A percentile compares a stretch with the other conserved stretches of the same genome.
Conservation (phyloP, 2,329 filamentous ascomycete genomes). For the Neonectria punicea region DNA sequence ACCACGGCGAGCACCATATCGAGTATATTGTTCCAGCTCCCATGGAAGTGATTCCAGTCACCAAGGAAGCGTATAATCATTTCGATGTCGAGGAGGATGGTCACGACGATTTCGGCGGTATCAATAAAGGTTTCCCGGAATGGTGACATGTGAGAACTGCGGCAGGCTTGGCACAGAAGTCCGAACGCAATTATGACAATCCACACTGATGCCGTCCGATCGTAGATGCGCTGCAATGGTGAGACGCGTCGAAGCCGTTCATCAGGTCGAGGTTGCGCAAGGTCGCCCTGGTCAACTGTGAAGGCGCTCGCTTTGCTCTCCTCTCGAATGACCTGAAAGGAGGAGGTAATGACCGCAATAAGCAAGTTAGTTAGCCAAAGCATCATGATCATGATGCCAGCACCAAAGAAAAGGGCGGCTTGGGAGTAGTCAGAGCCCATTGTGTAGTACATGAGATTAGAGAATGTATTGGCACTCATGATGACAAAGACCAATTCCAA, state of each 20-base stretch:
- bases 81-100: slow-evolving; percentile 81
- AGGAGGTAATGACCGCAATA: slow-evolving; percentile 97
- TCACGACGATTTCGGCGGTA: slow-evolving; percentile 78
- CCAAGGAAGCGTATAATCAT: slow-evolving; percentile 81
- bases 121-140: slow-evolving; percentile 73
- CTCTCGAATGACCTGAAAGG: slow-evolving; percentile 97
- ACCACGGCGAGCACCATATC: slow-evolving; percentile 84
- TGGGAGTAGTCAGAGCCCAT: slow-evolving; percentile 91
- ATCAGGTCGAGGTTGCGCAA: slow-evolving; percentile 49
- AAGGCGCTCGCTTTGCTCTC: slow-evolving; percentile 96
- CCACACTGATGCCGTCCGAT: slow-evolving; percentile 82
- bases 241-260: slow-evolving; percentile 53
- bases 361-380: slow-evolving; percentile 95
- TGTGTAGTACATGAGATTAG: slow-evolving; percentile 93
- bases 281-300: slow-evolving; percentile 72
- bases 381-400: slow-evolving; percentile 88
- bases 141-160: slow-evolving; percentile 79
- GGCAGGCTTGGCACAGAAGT: slow-evolving; percentile 80
- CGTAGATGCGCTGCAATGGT: slow-evolving; percentile 75
- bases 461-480: slow-evolving; percentile 98
- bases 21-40: slow-evolving; percentile 77
- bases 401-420: slow-evolving; percentile 80
- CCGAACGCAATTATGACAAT: slow-evolving; percentile 82
- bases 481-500: slow-evolving; percentile 96
- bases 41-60: slow-evolving; percentile 85